These are phyloP conservation scores for Lactuca sativa DNA, from an alignment of 129 eudicot species.

Conservation along the genomic window DNA sequence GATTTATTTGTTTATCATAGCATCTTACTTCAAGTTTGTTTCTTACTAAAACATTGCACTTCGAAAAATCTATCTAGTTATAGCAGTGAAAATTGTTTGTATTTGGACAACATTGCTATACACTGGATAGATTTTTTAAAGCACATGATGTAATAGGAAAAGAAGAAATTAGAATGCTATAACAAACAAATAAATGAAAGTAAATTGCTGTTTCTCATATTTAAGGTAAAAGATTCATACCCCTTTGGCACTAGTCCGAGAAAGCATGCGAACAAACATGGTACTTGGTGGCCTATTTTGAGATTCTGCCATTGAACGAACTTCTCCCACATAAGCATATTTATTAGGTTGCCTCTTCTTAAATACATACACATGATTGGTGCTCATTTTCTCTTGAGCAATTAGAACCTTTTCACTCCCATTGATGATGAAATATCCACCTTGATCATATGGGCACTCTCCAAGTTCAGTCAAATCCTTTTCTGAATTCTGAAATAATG, in stretches of 20 bases:
- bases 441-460: conserved; percentile 96
- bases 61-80: no score
- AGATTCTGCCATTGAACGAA: conserved; percentile 85
- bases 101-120: no score
- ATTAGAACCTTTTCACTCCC: conserved; percentile 95
- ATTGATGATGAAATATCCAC: conserved; percentile 96
- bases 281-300: conserved; percentile 92
- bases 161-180: no score
- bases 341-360: conserved; percentile 96
- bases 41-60: no score
- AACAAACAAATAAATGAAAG: background rate
- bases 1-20: no score
- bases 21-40: no score
- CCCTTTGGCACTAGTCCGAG: conserved; percentile 91
- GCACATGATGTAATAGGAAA: no score
- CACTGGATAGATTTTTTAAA: no score
- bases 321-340: conserved; percentile 94
- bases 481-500: conserved; percentile 77
- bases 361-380: conserved; percentile 94
- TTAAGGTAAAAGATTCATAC: conserved; percentile 33
- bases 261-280: conserved; percentile 96
- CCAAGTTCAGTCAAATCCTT: conserved; percentile 95
- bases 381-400: conserved; percentile 98
- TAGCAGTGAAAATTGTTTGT: no score
- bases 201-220: background rate